phyloP scores from a whole-genome alignment of 2,329 filamentous ascomycete genomes.

The Ascochyta fabae region DNA sequence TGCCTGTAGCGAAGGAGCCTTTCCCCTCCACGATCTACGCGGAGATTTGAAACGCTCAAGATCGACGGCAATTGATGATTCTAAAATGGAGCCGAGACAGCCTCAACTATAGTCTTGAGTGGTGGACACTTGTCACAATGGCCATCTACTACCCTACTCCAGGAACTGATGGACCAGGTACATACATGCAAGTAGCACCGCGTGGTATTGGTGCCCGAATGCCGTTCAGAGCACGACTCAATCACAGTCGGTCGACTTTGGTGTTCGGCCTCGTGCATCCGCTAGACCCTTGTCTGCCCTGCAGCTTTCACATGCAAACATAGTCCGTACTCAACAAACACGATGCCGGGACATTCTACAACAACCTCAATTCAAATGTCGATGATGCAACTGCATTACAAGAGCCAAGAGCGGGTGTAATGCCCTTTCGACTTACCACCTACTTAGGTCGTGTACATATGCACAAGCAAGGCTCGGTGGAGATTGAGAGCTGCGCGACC shows the following conservation, averaged over 20 bases:
- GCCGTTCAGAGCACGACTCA: conserved; percentile 20
- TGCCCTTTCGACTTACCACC: background rate
- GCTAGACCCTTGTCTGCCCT: conserved; percentile 21
- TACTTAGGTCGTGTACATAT: background rate
- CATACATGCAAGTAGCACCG: background rate
- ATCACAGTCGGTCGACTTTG: conserved; percentile 9
- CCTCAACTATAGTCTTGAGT: background rate
- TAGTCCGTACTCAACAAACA: background rate
- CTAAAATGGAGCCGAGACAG: background rate
- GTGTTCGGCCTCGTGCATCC: conserved; percentile 23
- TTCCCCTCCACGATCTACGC: background rate
- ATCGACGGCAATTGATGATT: background rate
- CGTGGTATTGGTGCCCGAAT: background rate
- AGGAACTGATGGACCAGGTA: background rate
- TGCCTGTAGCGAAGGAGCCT: background rate
- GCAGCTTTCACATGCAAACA: conserved; percentile 25
- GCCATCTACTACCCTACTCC: background rate
- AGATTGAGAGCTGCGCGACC: conserved; percentile 11
- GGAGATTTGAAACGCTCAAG: background rate
- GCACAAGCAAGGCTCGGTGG: background rate
- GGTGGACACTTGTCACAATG: conserved; percentile 3
- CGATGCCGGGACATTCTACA: background rate
- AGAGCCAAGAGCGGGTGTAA: background rate
- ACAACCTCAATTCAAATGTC: background rate
- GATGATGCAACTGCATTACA: background rate